Evolutionary conservation across 345 rosid genomes (phyloP), one percentile per base, ranked within the genome.

Genomic region (Ceriops decandra): DNA sequence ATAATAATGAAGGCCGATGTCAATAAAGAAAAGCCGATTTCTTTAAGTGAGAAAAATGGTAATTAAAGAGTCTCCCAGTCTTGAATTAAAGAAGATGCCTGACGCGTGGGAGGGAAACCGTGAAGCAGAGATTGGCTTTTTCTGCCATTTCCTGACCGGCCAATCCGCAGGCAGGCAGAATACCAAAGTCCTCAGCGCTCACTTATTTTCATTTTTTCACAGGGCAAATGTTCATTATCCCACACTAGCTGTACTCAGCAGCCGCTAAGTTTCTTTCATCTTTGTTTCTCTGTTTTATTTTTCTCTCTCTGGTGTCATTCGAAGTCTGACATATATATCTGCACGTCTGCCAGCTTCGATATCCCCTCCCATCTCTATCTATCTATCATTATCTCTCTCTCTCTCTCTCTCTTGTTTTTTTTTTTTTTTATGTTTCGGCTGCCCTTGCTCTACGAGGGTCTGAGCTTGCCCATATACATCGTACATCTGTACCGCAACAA

Each of bases 111-210:
- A 3, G 70, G 65, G 86, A 68, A 89, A 84, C 90, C 88, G 91
- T 83, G 86, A 81, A 57, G 76, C 79, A 76, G 13, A 81, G 81
- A 72, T 87, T 86, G 88, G 87, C 79, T 57, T 87, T 86, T 87
- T 84, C 81, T 85, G 73, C 47, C 52, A 79, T 57, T 72, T 68
- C 16, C 16, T 74, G 76, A 79, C 77, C n/a, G 56, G 68, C 77
- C 67, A 46, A 20, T 4, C 60, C 27, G 5, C 6, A 0, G 5
- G 11, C 35, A 7, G 30, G 21, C 30, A 6, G 30, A 21, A n/a
- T 22, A 20, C 24, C 58, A 20, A 49, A 7, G 53, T n/a, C 62
- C 16, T 60, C 24, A 54, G 30, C 22, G 66, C 68, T 80, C 31
- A 77, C 51, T 63, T 69, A 30, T 10, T 38, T 10, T 36, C 26